Percentiles rank a stretch among this genome's conserved stretches.
These are phyloP conservation scores for Cercospora berteroae DNA, from an alignment of 2,329 filamentous ascomycete genomes.

Conservation along the genomic window DNA sequence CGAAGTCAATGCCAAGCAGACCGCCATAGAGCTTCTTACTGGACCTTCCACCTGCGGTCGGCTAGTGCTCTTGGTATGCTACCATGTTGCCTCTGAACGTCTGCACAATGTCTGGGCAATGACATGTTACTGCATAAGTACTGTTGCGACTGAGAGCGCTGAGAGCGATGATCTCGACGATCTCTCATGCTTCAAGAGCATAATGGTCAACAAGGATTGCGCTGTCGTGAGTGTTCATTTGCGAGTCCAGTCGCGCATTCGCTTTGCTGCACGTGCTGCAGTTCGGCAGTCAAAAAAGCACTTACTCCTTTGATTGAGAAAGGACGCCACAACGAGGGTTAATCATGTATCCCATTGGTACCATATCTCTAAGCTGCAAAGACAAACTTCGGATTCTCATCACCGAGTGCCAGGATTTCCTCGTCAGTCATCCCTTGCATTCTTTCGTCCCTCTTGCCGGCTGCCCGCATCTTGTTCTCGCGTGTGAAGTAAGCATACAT, in stretches of 20 bases:
- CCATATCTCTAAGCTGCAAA: neutral
- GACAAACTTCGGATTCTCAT: conserved; percentile 10
- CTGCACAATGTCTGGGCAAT: neutral
- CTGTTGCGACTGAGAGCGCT: neutral
- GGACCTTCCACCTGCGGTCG: neutral
- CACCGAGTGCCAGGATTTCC: conserved; percentile 4
- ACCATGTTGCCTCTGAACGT: neutral
- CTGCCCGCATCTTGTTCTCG: conserved; percentile 10
- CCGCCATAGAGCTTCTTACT: neutral
- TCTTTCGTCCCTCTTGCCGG: conserved; percentile 11
- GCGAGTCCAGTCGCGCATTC: neutral
- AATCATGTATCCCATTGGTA: neutral
- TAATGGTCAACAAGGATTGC: neutral
- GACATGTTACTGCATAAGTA: neutral
- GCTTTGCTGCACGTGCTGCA: neutral
- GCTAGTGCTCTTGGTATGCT: neutral
- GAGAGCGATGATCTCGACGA: neutral
- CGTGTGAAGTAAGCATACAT: conserved; percentile 13
- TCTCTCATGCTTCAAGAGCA: neutral
- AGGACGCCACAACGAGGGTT: neutral
- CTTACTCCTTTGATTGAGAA: neutral
- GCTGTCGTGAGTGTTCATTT: too few relatives aligned
- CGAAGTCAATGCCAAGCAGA: neutral
- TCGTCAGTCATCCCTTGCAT: conserved; percentile 13
- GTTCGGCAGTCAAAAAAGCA: neutral